Conservation (phyloP, 768 basidiomycete genomes). For the Rickenella mellea region DNA sequence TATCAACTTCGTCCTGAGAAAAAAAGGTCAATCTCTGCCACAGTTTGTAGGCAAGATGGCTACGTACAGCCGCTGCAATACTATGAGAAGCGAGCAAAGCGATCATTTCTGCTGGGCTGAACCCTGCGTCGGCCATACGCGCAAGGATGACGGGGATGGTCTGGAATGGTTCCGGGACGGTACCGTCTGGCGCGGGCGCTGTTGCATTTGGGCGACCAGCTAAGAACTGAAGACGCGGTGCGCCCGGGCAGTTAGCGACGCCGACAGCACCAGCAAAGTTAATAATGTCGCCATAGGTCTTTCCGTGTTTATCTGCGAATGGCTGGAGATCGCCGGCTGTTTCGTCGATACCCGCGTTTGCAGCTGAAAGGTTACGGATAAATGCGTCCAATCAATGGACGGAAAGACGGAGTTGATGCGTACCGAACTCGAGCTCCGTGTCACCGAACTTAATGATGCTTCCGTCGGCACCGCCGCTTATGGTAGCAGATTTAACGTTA, state of each 20-base stretch:
- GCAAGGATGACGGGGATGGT: slow-evolving; percentile 11
- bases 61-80: slow-evolving; percentile 14
- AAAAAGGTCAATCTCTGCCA: no score
- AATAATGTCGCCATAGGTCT: neutral
- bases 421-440: slow-evolving; percentile 13
- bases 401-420: no score
- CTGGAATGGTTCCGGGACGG: slow-evolving; percentile 13
- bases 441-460: slow-evolving; percentile 12
- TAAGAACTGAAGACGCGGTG: no score
- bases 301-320: no score
- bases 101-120: slow-evolving; percentile 14
- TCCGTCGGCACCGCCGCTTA: slow-evolving; percentile 14
- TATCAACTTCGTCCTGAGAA: slow-evolving; percentile 17
- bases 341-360: no score
- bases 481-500: slow-evolving; percentile 10
- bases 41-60: no score
- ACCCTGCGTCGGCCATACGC: slow-evolving; percentile 15
- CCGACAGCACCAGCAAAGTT: neutral
- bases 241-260: no score
- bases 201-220: slow-evolving; percentile 9
- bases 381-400: neutral
- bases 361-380: neutral
- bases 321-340: no score
- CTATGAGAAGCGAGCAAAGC: slow-evolving; percentile 16
- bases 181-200: slow-evolving; percentile 8